A percentile compares a stretch with the other conserved stretches of the same genome.
Conservation (phyloP, 1,284 basidiomycete genomes). For the Fomitopsis schrenkii region DNA sequence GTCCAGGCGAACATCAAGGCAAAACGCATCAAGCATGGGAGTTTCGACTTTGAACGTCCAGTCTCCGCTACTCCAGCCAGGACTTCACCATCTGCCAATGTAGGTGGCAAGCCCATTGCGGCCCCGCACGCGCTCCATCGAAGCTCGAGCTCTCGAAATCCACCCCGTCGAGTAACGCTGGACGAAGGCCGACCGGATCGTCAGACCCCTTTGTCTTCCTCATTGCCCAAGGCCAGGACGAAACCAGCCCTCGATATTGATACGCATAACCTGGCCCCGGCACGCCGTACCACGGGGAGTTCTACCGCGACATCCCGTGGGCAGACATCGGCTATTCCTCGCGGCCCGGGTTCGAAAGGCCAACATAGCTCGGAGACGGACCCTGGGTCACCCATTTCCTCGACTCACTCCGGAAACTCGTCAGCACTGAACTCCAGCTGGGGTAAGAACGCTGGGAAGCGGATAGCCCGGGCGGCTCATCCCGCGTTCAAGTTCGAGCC, state of each 20-base stretch:
- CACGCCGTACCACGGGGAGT: constrained; percentile 12
- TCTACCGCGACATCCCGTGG: constrained; percentile 9
- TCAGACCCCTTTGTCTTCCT: background rate
- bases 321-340: constrained; percentile 1
- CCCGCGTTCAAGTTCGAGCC: constrained; percentile 40
- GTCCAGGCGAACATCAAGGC: constrained; percentile 18
- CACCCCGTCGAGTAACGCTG: constrained; percentile 4
- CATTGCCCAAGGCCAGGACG: background rate
- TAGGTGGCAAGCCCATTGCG: constrained; percentile 14
- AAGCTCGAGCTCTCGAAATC: constrained; percentile 14
- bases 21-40: constrained; percentile 51
- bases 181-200: constrained; percentile 2
- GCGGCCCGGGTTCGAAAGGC: background rate
- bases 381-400: constrained; percentile 23
- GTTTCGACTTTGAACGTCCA: constrained; percentile 68
- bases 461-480: constrained; percentile 24
- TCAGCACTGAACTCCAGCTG: constrained; percentile 21
- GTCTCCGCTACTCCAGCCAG: constrained; percentile 17
- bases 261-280: constrained; percentile 13
- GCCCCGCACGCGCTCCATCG: constrained; percentile 14
- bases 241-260: constrained; percentile 14
- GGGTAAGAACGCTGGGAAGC: constrained; percentile 25
- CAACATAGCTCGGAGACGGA: constrained; percentile 13
- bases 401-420: constrained; percentile 23
- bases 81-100: constrained; percentile 14